These are phyloP conservation scores for Phytophthora megakarya DNA, from an alignment of 352 stramenopile species.

Conservation along the genomic window DNA sequence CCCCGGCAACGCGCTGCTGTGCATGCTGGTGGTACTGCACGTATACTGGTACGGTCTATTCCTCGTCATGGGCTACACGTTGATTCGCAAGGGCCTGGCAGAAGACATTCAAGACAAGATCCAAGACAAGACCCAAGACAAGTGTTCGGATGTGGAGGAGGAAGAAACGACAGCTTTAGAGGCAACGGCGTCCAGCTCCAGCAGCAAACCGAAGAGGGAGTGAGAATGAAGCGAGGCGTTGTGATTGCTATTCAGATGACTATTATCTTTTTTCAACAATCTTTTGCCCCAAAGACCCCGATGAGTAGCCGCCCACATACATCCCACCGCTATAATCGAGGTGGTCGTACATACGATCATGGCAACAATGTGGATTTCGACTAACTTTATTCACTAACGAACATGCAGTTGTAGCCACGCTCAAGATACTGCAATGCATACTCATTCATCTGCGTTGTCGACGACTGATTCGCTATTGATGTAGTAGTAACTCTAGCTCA, in stretches of 20 bases:
- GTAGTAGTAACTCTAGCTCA: too few relatives aligned
- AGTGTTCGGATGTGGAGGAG: slow-evolving; percentile 30
- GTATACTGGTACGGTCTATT: slow-evolving; percentile 53
- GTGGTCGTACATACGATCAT: too few relatives aligned
- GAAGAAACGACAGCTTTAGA: slow-evolving; percentile 20
- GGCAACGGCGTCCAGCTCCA: slow-evolving; percentile 9
- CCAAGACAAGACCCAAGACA: slow-evolving; percentile 19
- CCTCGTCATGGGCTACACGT: slow-evolving; percentile 48
- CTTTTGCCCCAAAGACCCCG: slow-evolving; percentile 25
- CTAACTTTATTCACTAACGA: too few relatives aligned
- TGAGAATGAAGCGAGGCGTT: slow-evolving; percentile 29
- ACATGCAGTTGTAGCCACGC: slow-evolving; percentile 1
- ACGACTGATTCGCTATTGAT: too few relatives aligned
- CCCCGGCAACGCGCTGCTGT: slow-evolving; percentile 43
- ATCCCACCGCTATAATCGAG: too few relatives aligned
- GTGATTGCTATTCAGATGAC: slow-evolving; percentile 20
- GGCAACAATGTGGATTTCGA: too few relatives aligned
- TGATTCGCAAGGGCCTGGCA: slow-evolving; percentile 37
- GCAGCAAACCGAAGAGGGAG: slow-evolving; percentile 36
- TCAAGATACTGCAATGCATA: too few relatives aligned
- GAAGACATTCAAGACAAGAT: slow-evolving; percentile 39
- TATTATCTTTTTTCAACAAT: slow-evolving; percentile 13
- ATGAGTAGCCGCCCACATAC: slow-evolving; percentile 24
- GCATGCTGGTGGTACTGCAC: slow-evolving; percentile 47
- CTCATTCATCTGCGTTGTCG: too few relatives aligned